Percentiles rank a stretch among this genome's conserved stretches.
Evolutionary conservation across 371 early-diverging fungal genomes (phyloP).

Genomic region (Capillidium heterosporum): DNA sequence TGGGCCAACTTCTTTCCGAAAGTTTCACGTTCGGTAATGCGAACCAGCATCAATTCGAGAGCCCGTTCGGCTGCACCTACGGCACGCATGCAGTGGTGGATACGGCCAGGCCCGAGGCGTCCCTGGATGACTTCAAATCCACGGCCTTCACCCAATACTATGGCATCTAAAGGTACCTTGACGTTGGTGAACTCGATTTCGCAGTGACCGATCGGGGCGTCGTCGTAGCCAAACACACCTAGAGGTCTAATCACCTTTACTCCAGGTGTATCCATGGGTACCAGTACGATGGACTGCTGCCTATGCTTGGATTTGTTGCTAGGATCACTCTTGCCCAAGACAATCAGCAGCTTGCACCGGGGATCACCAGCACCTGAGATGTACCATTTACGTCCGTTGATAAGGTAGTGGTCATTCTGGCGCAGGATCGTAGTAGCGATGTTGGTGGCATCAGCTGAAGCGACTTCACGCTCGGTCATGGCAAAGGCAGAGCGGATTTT

Average conservation of each 20-base stretch:
- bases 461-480: conserved; percentile 90
- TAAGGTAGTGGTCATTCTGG: conserved; percentile 43
- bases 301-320: conserved; percentile 45
- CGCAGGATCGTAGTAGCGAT: conserved; percentile 61
- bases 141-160: conserved; percentile 85
- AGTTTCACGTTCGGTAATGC: conserved; percentile 73
- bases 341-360: conserved; percentile 65
- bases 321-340: conserved; percentile 76
- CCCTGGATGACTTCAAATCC: conserved; percentile 96
- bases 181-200: conserved; percentile 83
- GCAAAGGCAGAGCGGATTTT: conserved; percentile 91
- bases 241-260: conserved; percentile 69
- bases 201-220: conserved; percentile 87
- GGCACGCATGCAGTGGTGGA: conserved; percentile 59
- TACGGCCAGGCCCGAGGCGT: conserved; percentile 64
- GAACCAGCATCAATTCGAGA: conserved; percentile 61
- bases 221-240: conserved; percentile 86
- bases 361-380: conserved; percentile 90
- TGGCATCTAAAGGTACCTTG: conserved; percentile 66
- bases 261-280: conserved; percentile 77
- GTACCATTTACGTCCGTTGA: conserved; percentile 95
- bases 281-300: conserved; percentile 79
- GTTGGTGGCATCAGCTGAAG: conserved; percentile 92
- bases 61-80: conserved; percentile 89
- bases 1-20: conserved; percentile 68